Conservation (phyloP, 2,329 filamentous ascomycete genomes). For the Aspergillus sp. region DNA sequence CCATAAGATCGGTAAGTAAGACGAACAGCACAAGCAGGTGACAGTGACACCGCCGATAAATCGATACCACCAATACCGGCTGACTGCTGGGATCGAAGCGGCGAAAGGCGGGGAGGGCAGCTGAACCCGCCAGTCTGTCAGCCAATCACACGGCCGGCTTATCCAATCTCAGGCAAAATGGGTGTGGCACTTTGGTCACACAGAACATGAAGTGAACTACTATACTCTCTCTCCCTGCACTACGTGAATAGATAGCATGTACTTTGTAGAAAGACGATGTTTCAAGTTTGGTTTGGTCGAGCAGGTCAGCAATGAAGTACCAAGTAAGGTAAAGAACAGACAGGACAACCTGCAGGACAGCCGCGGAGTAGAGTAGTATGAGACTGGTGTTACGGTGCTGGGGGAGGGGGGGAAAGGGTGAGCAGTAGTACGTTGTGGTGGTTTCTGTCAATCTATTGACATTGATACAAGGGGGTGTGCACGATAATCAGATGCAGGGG, state of each 20-base stretch:
- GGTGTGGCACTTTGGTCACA: too few species aligned
- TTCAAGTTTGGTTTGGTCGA: too few species aligned
- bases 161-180: constrained; percentile 25
- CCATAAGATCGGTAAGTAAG: background rate
- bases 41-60: background rate
- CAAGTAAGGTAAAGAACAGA: too few species aligned
- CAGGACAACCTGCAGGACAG: too few species aligned
- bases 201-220: too few species aligned
- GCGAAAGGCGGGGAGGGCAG: background rate
- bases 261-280: too few species aligned
- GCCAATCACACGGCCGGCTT: constrained; percentile 32
- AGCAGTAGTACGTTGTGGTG: too few species aligned
- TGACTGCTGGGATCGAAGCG: background rate
- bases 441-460: constrained; percentile 9
- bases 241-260: too few species aligned
- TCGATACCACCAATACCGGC: background rate
- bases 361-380: background rate
- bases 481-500: constrained; percentile 19
- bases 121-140: background rate
- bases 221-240: too few species aligned
- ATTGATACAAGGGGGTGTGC: constrained; percentile 14
- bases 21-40: background rate
- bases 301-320: too few species aligned
- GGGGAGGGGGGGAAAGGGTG: background rate
- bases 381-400: background rate